Base-by-base conservation (phyloP, 2,329 filamentous ascomycete species). In the Colletotrichum falcatum region DNA sequence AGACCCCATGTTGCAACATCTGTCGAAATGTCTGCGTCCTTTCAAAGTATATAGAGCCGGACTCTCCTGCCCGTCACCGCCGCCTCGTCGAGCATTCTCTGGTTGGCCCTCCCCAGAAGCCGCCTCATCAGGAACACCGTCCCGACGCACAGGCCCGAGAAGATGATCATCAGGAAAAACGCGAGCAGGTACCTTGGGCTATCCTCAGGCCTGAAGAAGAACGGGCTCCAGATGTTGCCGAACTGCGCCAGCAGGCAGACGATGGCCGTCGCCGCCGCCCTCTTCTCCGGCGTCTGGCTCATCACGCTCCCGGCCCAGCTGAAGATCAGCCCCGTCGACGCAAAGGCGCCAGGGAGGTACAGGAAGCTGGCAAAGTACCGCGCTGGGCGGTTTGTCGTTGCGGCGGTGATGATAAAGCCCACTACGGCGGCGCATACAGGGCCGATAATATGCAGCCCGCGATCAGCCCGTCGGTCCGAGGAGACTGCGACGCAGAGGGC, bases 381-480 rank as follows among this genome's bases (percentile, higher is more conserved):
- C 0, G 87, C 85, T 0, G 82, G 88, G 1, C 82, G 83, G 18
- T 80, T 78, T 0, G 84, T 86, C 0, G 89, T 91, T 0, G 86
- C 80, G 2, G 88, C 88, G 4, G 87, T 86, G 28, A 91, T 80
- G 69, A 91, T 87, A 77, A 89, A 91, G 1, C 87, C 85, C 0
- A 79, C 78, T 1, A 90, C 81, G 2, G 86, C 86, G 42, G 90
- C 80, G 42, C 58, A 65, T 11, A 74, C 42, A 14, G 73, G 66
- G 12, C 46, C 62, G 1, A 70, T 66, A 28, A 76, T 73, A 49
- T 76, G 75, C 51, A 71, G 66, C 9, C 73, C 74, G 48, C 75
- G 71, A 18, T 75, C 75, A 5, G 69, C 71, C 48, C 65, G 58
- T 5, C 65, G 67, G 53, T 75, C 75, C 55, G 73, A 75, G 9